A percentile compares a stretch with the other conserved stretches of the same genome.
phyloP scores from a whole-genome alignment of 345 rosid genomes.

The Corchorus capsularis region DNA sequence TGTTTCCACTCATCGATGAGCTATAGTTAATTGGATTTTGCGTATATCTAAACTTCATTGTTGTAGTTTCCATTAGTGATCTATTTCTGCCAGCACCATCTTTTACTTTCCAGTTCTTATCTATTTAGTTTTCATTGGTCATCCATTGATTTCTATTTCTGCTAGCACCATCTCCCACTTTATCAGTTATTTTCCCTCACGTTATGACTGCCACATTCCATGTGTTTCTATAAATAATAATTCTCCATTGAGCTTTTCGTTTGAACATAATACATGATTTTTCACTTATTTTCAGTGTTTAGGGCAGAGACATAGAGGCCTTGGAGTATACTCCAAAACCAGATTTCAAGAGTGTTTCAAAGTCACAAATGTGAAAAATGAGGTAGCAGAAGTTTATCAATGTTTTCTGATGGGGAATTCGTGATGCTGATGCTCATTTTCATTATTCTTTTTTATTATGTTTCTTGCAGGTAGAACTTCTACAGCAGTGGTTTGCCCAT shows the following conservation, averaged over 20 bases:
- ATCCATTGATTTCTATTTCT: conserved; percentile 9
- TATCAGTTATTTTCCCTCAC: neutral
- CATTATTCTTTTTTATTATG: conserved; percentile 24
- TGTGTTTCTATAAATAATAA: neutral
- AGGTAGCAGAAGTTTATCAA: conserved; percentile 49
- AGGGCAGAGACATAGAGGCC: conserved; percentile 89
- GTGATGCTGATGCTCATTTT: conserved; percentile 1
- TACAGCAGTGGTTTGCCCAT: conserved; percentile 81
- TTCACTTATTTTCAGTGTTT: conserved; percentile 62
- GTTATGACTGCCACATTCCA: conserved; percentile 9
- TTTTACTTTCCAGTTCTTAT: neutral
- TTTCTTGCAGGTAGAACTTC: conserved; percentile 74
- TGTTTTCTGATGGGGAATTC: conserved; percentile 4
- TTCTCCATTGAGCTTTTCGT: conserved; percentile 10
- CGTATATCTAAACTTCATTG: too few species aligned
- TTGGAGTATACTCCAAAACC: conserved; percentile 96
- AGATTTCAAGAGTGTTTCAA: conserved; percentile 87
- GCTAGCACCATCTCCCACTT: neutral
- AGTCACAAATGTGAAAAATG: conserved; percentile 76
- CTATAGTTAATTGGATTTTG: conserved; percentile 4
- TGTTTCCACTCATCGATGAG: neutral
- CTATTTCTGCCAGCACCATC: neutral
- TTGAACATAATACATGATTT: neutral
- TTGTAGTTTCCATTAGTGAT: neutral
- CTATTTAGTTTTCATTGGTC: neutral